Conservation (phyloP, 2,329 filamentous ascomycete species). For the Xylariaceae sp. region DNA sequence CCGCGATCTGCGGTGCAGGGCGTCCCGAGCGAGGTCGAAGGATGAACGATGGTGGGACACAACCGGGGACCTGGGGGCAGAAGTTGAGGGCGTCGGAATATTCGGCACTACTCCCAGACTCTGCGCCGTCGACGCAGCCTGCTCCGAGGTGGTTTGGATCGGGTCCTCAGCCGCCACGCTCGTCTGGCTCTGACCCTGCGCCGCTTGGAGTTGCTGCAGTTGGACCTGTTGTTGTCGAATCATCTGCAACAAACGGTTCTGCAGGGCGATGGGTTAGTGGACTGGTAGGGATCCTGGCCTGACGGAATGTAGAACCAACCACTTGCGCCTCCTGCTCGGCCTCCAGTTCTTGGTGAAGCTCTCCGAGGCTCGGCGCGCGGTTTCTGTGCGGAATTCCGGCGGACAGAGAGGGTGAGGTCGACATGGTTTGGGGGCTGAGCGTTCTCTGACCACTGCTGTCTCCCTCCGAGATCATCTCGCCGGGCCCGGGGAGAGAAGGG, state of each 20-base stretch:
- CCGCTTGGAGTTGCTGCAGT: constrained; percentile 51
- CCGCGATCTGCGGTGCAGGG: constrained; percentile 48
- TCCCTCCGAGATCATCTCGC: constrained; percentile 55
- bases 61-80: constrained; percentile 44
- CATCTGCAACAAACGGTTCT: constrained; percentile 71
- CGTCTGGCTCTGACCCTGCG: constrained; percentile 32
- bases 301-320: constrained; percentile 33
- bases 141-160: constrained; percentile 37
- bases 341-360: constrained; percentile 72
- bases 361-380: constrained; percentile 63
- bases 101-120: constrained; percentile 27
- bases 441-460: constrained; percentile 26
- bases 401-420: constrained; percentile 38
- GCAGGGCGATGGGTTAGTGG: constrained; percentile 2
- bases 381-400: constrained; percentile 52
- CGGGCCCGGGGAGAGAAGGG: constrained; percentile 57
- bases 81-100: constrained; percentile 31
- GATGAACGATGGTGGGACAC: constrained; percentile 47
- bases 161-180: constrained; percentile 43
- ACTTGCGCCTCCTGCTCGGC: constrained; percentile 75
- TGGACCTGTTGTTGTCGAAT: constrained; percentile 70
- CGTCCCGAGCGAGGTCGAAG: constrained; percentile 50
- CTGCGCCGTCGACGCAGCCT: constrained; percentile 30
- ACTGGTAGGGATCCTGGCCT: neutral
- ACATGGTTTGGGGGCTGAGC: constrained; percentile 37